Evolutionary conservation across 768 basidiomycete genomes (phyloP), one percentile per base, ranked within the genome.

Genomic region (Podaxis mareebaensis): DNA sequence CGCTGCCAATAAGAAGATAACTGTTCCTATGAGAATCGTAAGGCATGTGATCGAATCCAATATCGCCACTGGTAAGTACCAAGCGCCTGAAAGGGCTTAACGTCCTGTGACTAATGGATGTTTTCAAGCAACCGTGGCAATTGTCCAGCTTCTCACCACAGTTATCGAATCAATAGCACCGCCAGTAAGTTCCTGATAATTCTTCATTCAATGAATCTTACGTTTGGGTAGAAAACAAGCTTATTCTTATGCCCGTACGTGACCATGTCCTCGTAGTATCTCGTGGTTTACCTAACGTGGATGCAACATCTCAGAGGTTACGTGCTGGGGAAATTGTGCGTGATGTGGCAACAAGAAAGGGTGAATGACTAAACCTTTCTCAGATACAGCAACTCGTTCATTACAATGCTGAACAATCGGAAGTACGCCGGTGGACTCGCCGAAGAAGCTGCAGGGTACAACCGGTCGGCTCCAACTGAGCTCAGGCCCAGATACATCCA

Each of bases 371-470:
- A 2, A 58, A 12, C 11, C 11, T 26, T 11, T n/a, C 13, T n/a
- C 28, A 59, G 58, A 30, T 59, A 59, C 12, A 59, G 48, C 17
- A 59, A 59, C 26, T 59, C 30, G n/a, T 36, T 59, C 44, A 30
- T 59, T 38, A 49, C 46, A 13, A 59, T 59, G 48, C 30, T 59
- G 26, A 59, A 51, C 20, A 51, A 49, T 22, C 30, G 58, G 11
- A 22, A 33, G 33, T 59, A 38, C 11, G 58, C 58, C 8, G 58
- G 58, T 30, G 58, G 33, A 20, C 26, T 59, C 4, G 44, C 22
- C 2, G 58, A 59, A 33, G 58, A 59, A 12, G 17, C 33, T 2
- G 58, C n/a, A 38, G 30, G 7, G 17, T 59, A 33, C 44, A 33
- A 33, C 30, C 30, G 8, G 30, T 33, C 30, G 8, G 2, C 30